Evolutionary conservation across 345 rosid species (phyloP).

Genomic region (Euphorbia pulcherrima): DNA sequence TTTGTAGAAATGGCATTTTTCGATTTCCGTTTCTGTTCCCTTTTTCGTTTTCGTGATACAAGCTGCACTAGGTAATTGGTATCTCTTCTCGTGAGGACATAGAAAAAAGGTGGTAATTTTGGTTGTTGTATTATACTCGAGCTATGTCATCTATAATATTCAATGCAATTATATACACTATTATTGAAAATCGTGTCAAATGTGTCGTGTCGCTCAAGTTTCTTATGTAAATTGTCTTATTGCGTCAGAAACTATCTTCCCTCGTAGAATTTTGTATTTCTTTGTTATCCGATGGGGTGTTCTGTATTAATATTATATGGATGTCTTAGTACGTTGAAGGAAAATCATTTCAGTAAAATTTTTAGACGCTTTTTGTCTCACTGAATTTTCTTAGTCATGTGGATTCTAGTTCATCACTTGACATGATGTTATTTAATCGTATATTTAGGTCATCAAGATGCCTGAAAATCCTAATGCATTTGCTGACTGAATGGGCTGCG

Average conservation of each 20-base stretch:
- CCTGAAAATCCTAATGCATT: constrained; percentile 96
- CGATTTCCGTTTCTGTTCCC: too few species aligned
- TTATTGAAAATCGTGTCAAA: too few species aligned
- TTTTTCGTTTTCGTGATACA: too few species aligned
- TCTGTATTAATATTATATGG: background rate
- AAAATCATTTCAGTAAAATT: background rate
- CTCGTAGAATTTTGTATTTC: background rate
- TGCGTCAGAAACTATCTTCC: too few species aligned
- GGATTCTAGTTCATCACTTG: too few species aligned
- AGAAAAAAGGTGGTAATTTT: background rate
- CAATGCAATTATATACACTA: too few species aligned
- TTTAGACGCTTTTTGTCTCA: background rate
- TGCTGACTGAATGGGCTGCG: constrained; percentile 90
- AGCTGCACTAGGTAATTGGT: background rate
- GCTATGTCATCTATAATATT: too few species aligned
- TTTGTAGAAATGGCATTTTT: too few species aligned
- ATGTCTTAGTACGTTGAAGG: too few species aligned
- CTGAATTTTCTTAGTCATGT: background rate
- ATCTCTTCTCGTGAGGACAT: background rate
- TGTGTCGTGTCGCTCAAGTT: too few species aligned
- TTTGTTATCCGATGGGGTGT: background rate
- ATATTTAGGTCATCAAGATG: constrained; percentile 79
- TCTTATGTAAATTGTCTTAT: too few species aligned
- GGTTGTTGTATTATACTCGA: background rate
- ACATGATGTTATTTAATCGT: background rate